A percentile compares a stretch with the other conserved stretches of the same genome.
Evolutionary conservation across 1,284 basidiomycete genomes (phyloP).

Genomic region (Microbotryum scabiosae): DNA sequence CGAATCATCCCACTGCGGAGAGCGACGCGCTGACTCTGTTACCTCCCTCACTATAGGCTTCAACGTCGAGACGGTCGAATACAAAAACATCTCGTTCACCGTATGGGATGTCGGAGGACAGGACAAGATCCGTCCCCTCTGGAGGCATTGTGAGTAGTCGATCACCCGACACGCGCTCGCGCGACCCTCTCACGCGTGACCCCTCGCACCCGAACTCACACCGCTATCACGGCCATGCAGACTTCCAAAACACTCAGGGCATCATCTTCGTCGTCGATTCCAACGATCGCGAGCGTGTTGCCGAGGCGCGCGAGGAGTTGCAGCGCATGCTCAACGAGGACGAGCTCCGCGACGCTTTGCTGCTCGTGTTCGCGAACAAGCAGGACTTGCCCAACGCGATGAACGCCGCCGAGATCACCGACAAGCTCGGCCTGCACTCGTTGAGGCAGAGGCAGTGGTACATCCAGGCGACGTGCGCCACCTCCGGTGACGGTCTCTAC

Average conservation of each 20-base stretch:
- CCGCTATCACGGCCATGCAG: conserved; percentile 44
- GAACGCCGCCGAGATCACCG: conserved; percentile 99
- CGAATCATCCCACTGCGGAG: neutral
- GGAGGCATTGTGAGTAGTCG: conserved; percentile 86
- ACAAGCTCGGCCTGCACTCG: conserved; percentile 96
- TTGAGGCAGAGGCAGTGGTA: conserved; percentile 97
- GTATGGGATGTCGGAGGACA: conserved; percentile 99
- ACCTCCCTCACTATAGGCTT: conserved; percentile 54
- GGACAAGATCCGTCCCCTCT: conserved; percentile 95
- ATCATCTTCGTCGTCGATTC: conserved; percentile 99
- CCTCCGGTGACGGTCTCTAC: conserved; percentile 96
- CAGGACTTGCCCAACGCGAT: conserved; percentile 98
- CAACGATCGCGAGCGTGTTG: conserved; percentile 98
- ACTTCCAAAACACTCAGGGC: conserved; percentile 99
- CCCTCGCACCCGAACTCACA: neutral
- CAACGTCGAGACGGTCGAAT: conserved; percentile 99
- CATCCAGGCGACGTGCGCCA: conserved; percentile 99
- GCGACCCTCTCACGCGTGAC: neutral
- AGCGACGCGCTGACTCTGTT: neutral
- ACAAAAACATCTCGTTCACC: conserved; percentile 99
- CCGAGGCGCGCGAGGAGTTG: conserved; percentile 97
- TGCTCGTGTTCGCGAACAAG: conserved; percentile 99
- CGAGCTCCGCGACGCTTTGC: conserved; percentile 94
- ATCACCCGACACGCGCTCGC: neutral
- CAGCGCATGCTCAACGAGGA: conserved; percentile 99